A percentile compares a stretch with the other conserved stretches of the same genome.
These are phyloP conservation scores for Aspergillus baeticus DNA, from an alignment of 495 filamentous ascomycete genomes.

Conservation along the genomic window DNA sequence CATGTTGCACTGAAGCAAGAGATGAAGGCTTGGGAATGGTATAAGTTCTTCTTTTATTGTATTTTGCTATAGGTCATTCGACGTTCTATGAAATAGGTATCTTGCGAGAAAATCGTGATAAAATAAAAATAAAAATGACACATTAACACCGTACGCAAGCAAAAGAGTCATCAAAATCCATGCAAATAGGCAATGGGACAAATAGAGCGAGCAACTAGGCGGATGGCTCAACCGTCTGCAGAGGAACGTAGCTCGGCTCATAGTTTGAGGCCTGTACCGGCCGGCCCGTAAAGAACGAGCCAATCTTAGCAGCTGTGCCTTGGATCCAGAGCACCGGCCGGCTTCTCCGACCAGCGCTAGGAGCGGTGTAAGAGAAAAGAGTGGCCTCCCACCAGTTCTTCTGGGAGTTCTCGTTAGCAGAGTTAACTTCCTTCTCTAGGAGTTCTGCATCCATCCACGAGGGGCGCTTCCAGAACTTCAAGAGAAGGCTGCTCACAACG, in stretches of 20 bases:
- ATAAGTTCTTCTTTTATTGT: no score
- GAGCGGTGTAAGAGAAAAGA: slow-evolving; percentile 21
- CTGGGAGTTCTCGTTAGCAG: slow-evolving; percentile 13
- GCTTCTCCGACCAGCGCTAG: slow-evolving; percentile 13
- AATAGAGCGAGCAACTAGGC: slow-evolving; percentile 18
- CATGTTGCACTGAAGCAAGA: no score
- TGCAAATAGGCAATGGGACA: neutral
- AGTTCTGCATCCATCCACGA: slow-evolving; percentile 81
- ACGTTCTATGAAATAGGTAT: neutral
- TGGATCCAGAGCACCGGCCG: slow-evolving; percentile 22
- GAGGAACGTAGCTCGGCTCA: slow-evolving; percentile 45
- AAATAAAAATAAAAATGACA: neutral
- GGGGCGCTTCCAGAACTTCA: slow-evolving; percentile 87
- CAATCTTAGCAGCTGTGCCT: slow-evolving; percentile 17
- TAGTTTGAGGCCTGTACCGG: slow-evolving; percentile 16
- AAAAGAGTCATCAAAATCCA: slow-evolving; percentile 2
- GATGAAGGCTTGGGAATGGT: no score
- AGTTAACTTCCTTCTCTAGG: slow-evolving; percentile 50
- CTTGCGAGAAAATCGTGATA: neutral
- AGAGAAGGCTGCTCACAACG: slow-evolving; percentile 74
- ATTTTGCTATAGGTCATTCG: neutral
- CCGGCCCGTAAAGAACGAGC: slow-evolving; percentile 32
- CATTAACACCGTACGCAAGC: neutral
- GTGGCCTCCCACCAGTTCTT: slow-evolving; percentile 36
- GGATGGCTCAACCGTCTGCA: slow-evolving; percentile 43